Evolutionary conservation across 164 flowering plant species (phyloP).

Genomic region (Litsea cubeba): DNA sequence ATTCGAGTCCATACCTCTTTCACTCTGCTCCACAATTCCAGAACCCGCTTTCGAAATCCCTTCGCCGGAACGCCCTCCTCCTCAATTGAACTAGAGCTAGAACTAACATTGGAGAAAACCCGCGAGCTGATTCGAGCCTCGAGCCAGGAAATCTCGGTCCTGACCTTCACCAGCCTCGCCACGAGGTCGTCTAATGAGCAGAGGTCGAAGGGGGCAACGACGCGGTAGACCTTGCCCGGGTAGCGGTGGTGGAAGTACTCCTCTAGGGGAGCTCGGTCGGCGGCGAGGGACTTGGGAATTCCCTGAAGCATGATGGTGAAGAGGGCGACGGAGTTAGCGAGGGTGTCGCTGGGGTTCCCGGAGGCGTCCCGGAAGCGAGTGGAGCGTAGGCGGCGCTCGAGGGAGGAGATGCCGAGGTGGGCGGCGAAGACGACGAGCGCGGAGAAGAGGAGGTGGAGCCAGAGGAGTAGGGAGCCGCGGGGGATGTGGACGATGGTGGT

Average conservation of each 20-base stretch:
- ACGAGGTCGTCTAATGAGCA: slow-evolving; percentile 85
- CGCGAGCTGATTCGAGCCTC: slow-evolving; percentile 68
- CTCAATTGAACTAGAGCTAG: slow-evolving; percentile 20
- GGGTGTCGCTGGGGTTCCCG: slow-evolving; percentile 69
- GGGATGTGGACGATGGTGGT: slow-evolving; percentile 75
- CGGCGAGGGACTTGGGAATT: slow-evolving; percentile 65
- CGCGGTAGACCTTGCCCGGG: slow-evolving; percentile 88
- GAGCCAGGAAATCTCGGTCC: slow-evolving; percentile 78
- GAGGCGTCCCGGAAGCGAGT: slow-evolving; percentile 87
- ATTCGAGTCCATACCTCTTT: slow-evolving; percentile 39
- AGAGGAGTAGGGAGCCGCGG: slow-evolving; percentile 68
- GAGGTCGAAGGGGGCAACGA: slow-evolving; percentile 87
- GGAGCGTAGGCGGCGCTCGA: slow-evolving; percentile 56
- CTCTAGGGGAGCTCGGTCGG: slow-evolving; percentile 47
- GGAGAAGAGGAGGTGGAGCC: slow-evolving; percentile 83
- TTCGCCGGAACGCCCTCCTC: slow-evolving; percentile 24
- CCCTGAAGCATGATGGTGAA: slow-evolving; percentile 90
- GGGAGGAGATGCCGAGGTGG: slow-evolving; percentile 60
- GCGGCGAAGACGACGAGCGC: slow-evolving; percentile 58
- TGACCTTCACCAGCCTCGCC: slow-evolving; percentile 58
- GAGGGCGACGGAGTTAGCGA: slow-evolving; percentile 58
- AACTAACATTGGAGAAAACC: slow-evolving; percentile 28
- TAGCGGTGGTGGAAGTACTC: slow-evolving; percentile 82
- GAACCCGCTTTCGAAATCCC: slow-evolving; percentile 19
- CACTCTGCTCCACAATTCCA: slow-evolving; percentile 32